A percentile compares a stretch with the other conserved stretches of the same genome.
Conservation (phyloP, 2,329 filamentous ascomycete genomes). For the Stagonosporopsis cucurbitacearum region DNA sequence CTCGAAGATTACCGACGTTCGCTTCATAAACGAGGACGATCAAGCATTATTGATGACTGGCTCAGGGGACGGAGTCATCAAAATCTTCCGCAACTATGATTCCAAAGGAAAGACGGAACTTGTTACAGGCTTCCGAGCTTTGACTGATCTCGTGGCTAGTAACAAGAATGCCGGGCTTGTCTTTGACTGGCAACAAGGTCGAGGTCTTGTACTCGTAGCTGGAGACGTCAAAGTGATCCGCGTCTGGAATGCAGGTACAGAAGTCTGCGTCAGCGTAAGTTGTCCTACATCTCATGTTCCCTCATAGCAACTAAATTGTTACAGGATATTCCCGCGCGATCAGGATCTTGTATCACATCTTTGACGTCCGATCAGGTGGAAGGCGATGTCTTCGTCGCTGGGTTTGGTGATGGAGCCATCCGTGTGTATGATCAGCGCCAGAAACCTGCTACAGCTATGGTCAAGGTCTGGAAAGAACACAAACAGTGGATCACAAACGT, state of each 20-base stretch:
- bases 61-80: constrained; percentile 91
- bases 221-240: constrained; percentile 95
- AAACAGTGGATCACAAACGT: constrained; percentile 95
- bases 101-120: constrained; percentile 77
- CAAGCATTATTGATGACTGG: constrained; percentile 93
- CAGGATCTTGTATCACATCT: constrained; percentile 93
- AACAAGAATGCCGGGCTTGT: constrained; percentile 95
- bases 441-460: constrained; percentile 86
- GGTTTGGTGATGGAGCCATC: constrained; percentile 93
- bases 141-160: constrained; percentile 92
- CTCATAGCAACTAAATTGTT: constrained; percentile 16
- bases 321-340: constrained; percentile 88
- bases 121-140: constrained; percentile 86
- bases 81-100: constrained; percentile 93
- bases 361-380: constrained; percentile 98
- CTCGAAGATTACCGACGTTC: constrained; percentile 91
- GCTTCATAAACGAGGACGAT: constrained; percentile 98
- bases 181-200: constrained; percentile 99
- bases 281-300: not conserved
- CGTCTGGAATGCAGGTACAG: constrained; percentile 93
- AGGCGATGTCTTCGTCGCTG: constrained; percentile 92
- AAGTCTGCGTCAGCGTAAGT: constrained; percentile 79
- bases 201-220: constrained; percentile 90
- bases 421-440: constrained; percentile 91
- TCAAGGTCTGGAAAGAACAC: constrained; percentile 96